Percentiles rank a stretch among this genome's conserved stretches.
phyloP scores from a whole-genome alignment of 164 flowering plant species.

The Liriodendron chinense region DNA sequence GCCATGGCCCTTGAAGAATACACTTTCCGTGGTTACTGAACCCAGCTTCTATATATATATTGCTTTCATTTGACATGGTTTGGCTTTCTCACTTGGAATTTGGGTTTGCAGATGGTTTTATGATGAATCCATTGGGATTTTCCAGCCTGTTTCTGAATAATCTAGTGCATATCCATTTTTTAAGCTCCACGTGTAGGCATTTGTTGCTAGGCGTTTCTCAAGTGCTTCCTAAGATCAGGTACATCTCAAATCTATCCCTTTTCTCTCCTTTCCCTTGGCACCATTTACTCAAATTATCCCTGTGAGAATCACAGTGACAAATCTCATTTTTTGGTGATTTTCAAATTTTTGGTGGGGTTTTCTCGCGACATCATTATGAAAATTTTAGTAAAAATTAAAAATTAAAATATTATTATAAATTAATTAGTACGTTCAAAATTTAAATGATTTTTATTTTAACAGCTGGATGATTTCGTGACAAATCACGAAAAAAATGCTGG shows the following conservation, averaged over 20 bases:
- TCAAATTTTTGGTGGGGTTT: no score
- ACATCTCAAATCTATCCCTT: background rate
- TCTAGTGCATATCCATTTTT: background rate
- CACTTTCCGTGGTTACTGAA: background rate
- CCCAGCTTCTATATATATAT: background rate
- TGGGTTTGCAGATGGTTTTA: conserved; percentile 8
- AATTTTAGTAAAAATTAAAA: no score
- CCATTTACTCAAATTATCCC: no score
- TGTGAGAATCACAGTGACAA: no score
- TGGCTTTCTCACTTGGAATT: background rate
- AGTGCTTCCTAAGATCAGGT: conserved; percentile 4
- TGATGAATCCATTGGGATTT: conserved; percentile 11
- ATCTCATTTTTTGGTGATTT: no score
- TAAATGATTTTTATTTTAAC: no score
- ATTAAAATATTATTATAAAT: no score
- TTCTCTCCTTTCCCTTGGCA: background rate
- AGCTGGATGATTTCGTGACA: no score
- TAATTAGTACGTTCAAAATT: no score
- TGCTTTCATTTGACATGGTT: background rate
- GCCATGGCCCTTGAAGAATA: background rate
- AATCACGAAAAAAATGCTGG: no score
- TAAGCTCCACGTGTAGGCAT: background rate
- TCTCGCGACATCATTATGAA: no score
- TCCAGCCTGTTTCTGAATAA: conserved; percentile 3
- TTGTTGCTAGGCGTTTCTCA: background rate